Evolutionary conservation across 139 green algal species (phyloP), one percentile per base, ranked within the genome.

Genomic region (Chlamydomonas schloesseri): DNA sequence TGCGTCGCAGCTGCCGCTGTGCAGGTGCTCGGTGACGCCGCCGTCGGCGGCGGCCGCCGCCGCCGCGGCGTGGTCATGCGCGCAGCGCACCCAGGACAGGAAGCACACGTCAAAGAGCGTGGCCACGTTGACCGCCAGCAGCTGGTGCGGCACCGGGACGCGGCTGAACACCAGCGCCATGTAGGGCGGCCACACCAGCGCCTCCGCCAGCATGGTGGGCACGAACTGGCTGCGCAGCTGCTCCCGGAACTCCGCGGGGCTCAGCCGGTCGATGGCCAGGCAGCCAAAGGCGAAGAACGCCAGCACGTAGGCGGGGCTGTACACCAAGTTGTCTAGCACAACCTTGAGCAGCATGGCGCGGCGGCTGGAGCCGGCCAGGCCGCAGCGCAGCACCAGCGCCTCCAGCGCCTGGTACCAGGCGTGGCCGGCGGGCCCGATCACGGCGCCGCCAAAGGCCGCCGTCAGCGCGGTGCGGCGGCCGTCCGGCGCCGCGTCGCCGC

Each of bases 61-160:
- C 8, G 55, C 20, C 36, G 23, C 23, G 20, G 70, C 29, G 6
- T 55, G 33, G 70, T 14, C 4, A 29, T 72, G 28, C 3, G 64
- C 17, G n/a, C 24, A 46, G 4, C 89, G 65, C 9, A 74, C 53
- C 89, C 89, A 94, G 62, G 69, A 90, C 46, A 94, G 86, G 72
- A 94, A 93, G n/a, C 73, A 74, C 5, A 87, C 89, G 65, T 94
- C 91, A 15, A 90, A 28, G 0, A 94, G 75, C 31, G 91, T 92
- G n/a, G 91, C 71, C 13, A 81, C 58, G 83, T 94, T 94, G 65
- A 93, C 88, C 15, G 91, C 90, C 83, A 94, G 90, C 82, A 94
- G 90, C 86, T 91, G 81, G 65, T 91, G 87, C 26, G 50, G 42
- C 24, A 88, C 50, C 20, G 82, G 91, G 64, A 93, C 84, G 18